Conservation (phyloP, 2,329 filamentous ascomycete genomes). For the Zelopaecilomyces penicillatus region DNA sequence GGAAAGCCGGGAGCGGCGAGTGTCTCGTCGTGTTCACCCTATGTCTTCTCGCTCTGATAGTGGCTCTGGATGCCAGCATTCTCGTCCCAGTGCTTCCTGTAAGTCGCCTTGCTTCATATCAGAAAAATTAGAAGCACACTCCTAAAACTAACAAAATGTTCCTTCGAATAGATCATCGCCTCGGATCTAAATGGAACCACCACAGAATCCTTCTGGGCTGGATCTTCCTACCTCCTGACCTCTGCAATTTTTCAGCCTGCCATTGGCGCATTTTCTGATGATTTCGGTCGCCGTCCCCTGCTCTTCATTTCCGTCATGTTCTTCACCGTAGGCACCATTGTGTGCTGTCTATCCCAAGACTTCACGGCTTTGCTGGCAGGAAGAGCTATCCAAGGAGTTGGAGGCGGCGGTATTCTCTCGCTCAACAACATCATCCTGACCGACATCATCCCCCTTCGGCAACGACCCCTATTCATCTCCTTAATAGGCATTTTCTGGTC, state of each 20-base stretch:
- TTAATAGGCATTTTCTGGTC: conserved; percentile 11
- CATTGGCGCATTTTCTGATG: conserved; percentile 39
- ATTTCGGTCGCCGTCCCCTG: conserved; percentile 40
- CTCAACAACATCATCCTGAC: conserved; percentile 24
- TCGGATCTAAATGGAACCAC: background rate
- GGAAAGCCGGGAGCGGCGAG: conserved; percentile 30
- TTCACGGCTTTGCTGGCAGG: conserved; percentile 40
- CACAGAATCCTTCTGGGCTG: background rate
- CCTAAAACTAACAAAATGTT: background rate
- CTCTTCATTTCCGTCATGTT: conserved; percentile 32
- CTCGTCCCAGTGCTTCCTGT: conserved; percentile 37
- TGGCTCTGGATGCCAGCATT: conserved; percentile 40
- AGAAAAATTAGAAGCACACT: background rate
- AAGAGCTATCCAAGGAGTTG: conserved; percentile 40
- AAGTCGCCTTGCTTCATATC: background rate
- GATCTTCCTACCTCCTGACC: background rate
- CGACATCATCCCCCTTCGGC: conserved; percentile 40
- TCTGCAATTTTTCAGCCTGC: conserved; percentile 13
- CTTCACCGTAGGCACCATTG: conserved; percentile 44
- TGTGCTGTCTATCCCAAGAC: conserved; percentile 39
- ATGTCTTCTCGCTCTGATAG: conserved; percentile 37
- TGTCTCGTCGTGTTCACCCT: conserved; percentile 33
- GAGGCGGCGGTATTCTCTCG: conserved; percentile 26
- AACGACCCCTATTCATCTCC: conserved; percentile 33
- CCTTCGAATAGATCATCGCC: background rate